Percentiles rank a stretch among this genome's conserved stretches.
phyloP scores from a whole-genome alignment of 2,329 filamentous ascomycete species.

The Cercospora sp. region DNA sequence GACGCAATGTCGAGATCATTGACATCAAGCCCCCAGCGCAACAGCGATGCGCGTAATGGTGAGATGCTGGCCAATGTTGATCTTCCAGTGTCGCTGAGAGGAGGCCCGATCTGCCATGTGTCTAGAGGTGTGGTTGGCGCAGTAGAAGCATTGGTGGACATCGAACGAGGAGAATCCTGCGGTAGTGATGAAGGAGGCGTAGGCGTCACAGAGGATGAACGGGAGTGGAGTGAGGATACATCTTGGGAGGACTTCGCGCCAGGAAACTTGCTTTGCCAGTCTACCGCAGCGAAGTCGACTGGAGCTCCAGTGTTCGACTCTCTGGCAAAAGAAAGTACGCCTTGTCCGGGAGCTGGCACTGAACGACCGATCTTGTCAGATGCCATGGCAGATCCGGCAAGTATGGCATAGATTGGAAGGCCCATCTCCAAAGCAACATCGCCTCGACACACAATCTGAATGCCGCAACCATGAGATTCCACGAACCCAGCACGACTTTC shows the following conservation, averaged over 20 bases:
- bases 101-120: not conserved
- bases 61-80: not conserved
- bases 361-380: not conserved
- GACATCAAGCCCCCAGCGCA: not conserved
- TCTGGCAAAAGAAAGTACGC: not conserved
- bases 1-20: not conserved
- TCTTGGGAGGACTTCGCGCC: not conserved
- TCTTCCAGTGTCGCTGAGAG: not conserved
- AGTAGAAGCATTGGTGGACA: not conserved
- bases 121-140: not conserved
- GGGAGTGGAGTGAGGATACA: not conserved
- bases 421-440: not conserved
- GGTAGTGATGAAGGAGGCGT: not conserved
- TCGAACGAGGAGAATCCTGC: not conserved
- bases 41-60: not conserved
- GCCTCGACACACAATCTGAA: not conserved
- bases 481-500: not conserved
- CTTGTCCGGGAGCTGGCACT: not conserved
- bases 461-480: not conserved
- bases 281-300: not conserved
- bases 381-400: not conserved
- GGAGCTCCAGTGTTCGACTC: not conserved
- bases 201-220: not conserved
- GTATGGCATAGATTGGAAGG: not conserved
- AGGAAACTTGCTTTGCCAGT: not conserved